A percentile compares a stretch with the other conserved stretches of the same genome.
Evolutionary conservation across 805 yeast genomes (phyloP).

Genomic region (Hanseniaspora meyeri): DNA sequence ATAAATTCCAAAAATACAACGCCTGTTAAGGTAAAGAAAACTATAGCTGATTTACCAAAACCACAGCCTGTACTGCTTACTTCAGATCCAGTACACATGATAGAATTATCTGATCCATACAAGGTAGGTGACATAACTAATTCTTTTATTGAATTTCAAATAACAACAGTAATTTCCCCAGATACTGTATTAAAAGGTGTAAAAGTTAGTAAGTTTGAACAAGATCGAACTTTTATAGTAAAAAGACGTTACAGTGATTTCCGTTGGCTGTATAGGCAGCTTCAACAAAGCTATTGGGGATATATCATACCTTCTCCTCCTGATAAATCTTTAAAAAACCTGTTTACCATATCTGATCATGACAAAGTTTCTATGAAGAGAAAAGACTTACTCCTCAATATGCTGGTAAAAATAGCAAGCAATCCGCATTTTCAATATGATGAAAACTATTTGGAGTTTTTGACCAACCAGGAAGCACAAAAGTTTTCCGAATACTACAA

Average conservation of each 20-base stretch:
- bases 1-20: neutral
- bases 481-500: slow-evolving; percentile 58
- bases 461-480: slow-evolving; percentile 41
- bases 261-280: slow-evolving; percentile 84
- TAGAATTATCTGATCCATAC: slow-evolving; percentile 77
- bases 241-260: slow-evolving; percentile 84
- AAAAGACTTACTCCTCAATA: slow-evolving; percentile 28
- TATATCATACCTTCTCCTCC: slow-evolving; percentile 90
- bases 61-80: neutral
- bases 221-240: slow-evolving; percentile 32
- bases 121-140: slow-evolving; percentile 83
- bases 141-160: slow-evolving; percentile 78
- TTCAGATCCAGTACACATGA: slow-evolving; percentile 32
- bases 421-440: slow-evolving; percentile 52
- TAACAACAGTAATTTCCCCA: slow-evolving; percentile 42
- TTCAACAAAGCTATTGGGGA: slow-evolving; percentile 81
- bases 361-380: slow-evolving; percentile 31
- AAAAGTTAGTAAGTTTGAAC: neutral
- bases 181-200: slow-evolving; percentile 29
- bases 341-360: slow-evolving; percentile 73
- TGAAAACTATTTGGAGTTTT: slow-evolving; percentile 62
- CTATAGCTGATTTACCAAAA: neutral
- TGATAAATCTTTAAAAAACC: slow-evolving; percentile 82
- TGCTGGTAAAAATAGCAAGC: slow-evolving; percentile 62
- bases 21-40: neutral